phyloP scores from a whole-genome alignment of 2,329 filamentous ascomycete species.

The Phaeosphaeriaceae sp. region DNA sequence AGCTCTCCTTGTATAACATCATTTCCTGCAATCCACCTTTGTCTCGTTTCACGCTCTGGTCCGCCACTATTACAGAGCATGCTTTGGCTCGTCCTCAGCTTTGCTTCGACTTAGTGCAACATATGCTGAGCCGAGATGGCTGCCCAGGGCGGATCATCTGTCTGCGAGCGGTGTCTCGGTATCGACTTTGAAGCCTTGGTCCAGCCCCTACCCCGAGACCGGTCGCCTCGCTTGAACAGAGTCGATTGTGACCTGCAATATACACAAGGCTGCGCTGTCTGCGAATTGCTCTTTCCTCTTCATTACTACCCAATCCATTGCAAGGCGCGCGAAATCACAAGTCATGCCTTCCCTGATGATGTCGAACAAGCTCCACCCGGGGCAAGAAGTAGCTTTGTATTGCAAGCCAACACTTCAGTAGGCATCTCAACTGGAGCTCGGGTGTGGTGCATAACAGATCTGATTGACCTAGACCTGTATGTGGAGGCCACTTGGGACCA shows the following conservation, averaged over 20 bases:
- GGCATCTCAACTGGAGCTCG: background rate
- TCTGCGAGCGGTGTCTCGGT: background rate
- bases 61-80: background rate
- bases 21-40: background rate
- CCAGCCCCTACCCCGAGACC: background rate
- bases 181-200: background rate
- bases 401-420: background rate
- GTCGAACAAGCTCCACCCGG: background rate
- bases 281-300: background rate
- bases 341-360: background rate
- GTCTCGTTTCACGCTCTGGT: background rate
- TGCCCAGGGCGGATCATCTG: background rate
- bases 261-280: background rate
- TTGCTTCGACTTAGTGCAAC: background rate
- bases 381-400: background rate
- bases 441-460: background rate
- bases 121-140: background rate
- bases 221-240: background rate
- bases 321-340: background rate
- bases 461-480: background rate
- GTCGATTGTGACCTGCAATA: background rate
- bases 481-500: background rate
- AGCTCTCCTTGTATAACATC: background rate
- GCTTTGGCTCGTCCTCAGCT: background rate
- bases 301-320: background rate